Percentiles rank a stretch among this genome's conserved stretches.
phyloP scores from a whole-genome alignment of 2,329 filamentous ascomycete genomes.

The Shiraia sp. region DNA sequence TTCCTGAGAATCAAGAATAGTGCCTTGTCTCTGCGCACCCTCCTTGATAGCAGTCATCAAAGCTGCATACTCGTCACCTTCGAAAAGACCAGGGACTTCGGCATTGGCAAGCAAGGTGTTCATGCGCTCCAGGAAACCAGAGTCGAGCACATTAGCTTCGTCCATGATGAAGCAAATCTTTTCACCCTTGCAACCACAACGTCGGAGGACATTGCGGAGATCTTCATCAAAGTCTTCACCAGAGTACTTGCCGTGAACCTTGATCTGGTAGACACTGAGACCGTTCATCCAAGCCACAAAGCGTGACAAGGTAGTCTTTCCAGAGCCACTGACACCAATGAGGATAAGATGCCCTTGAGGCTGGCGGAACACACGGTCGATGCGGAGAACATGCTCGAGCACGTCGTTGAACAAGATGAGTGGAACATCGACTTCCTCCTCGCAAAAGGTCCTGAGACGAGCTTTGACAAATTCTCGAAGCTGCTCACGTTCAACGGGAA shows the following conservation, averaged over 20 bases:
- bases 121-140: constrained; percentile 98
- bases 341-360: constrained; percentile 97
- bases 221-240: constrained; percentile 99
- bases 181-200: constrained; percentile 96
- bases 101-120: constrained; percentile 98
- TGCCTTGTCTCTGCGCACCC: constrained; percentile 91
- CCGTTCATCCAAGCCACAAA: constrained; percentile 99
- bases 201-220: constrained; percentile 85
- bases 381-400: constrained; percentile 94
- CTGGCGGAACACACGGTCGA: constrained; percentile 97
- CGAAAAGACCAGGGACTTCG: constrained; percentile 98
- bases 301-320: constrained; percentile 95
- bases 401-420: constrained; percentile 99
- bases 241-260: constrained; percentile 98
- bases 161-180: constrained; percentile 99
- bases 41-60: constrained; percentile 99
- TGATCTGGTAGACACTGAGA: constrained; percentile 98
- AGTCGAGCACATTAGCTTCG: constrained; percentile 97
- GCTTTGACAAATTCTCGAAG: constrained; percentile 97
- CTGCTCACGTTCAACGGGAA: constrained; percentile 93
- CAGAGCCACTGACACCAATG: constrained; percentile 97
- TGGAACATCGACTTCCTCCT: constrained; percentile 98
- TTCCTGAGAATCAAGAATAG: constrained; percentile 95
- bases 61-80: constrained; percentile 98
- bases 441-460: constrained; percentile 95